Conservation (phyloP, 768 basidiomycete species). For the Lactifluus hygrophoroides region DNA sequence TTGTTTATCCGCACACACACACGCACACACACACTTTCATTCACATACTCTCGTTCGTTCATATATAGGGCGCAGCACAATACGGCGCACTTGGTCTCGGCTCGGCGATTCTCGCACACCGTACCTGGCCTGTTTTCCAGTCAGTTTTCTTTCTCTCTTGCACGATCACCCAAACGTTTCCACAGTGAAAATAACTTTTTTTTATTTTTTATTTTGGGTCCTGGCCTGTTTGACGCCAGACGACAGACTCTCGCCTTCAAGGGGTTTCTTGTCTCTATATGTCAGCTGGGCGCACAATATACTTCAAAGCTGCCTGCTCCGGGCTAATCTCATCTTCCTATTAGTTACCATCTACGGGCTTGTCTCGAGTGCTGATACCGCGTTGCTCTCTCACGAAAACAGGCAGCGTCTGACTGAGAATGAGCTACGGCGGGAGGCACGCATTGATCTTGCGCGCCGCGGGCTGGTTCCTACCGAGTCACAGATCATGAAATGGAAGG, state of each 20-base stretch:
- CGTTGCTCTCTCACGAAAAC: constrained; percentile 63
- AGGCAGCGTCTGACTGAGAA: constrained; percentile 60
- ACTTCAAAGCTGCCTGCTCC: neutral
- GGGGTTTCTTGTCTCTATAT: constrained; percentile 62
- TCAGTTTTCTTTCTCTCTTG: constrained; percentile 25
- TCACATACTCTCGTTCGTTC: neutral
- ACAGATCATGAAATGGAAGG: constrained; percentile 76
- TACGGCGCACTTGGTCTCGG: constrained; percentile 49
- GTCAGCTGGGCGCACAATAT: constrained; percentile 34
- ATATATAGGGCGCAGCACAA: constrained; percentile 44
- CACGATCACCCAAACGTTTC: neutral
- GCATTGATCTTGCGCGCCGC: constrained; percentile 62
- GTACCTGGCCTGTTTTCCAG: constrained; percentile 69
- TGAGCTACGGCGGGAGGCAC: constrained; percentile 59
- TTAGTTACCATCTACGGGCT: constrained; percentile 61
- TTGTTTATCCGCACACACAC: no score
- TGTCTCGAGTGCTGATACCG: constrained; percentile 67
- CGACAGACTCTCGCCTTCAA: constrained; percentile 79
- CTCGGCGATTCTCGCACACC: constrained; percentile 53
- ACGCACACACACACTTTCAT: neutral
- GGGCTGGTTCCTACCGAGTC: constrained; percentile 78
- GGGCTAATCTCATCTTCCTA: constrained; percentile 24
- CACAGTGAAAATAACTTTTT: neutral
- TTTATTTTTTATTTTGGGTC: neutral
- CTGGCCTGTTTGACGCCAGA: constrained; percentile 30